Conservation (phyloP, 139 green algal genomes). For the Desmodesmus armatus region DNA sequence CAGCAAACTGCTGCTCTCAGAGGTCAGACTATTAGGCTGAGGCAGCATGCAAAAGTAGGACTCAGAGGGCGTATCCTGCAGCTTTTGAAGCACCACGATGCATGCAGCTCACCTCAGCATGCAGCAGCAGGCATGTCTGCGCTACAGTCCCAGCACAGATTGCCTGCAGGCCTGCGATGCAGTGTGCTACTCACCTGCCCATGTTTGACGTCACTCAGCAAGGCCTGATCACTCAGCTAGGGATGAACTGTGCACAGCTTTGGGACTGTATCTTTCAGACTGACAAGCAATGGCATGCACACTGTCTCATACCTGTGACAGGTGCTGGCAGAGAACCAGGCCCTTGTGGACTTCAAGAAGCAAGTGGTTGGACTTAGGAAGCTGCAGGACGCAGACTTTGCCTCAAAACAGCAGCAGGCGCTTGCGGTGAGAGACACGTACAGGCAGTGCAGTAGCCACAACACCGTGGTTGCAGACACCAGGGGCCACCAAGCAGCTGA, state of each 20-base stretch:
- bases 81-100: not conserved
- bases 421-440: constrained; percentile 55
- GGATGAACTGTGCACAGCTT: no score
- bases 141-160: not conserved
- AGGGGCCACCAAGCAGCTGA: not conserved
- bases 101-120: not conserved
- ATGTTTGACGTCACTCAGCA: no score
- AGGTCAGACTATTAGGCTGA: constrained; percentile 61
- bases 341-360: constrained; percentile 74
- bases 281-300: not conserved
- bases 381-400: constrained; percentile 68
- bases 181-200: not conserved
- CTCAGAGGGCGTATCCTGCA: not conserved
- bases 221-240: no score
- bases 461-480: not conserved
- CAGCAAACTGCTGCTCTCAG: constrained; percentile 69
- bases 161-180: no score
- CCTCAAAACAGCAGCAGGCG: constrained; percentile 69
- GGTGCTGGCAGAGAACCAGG: constrained; percentile 68
- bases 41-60: not conserved
- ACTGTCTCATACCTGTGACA: not conserved
- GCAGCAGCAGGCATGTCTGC: not conserved
- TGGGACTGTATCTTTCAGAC: no score
- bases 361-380: constrained; percentile 66
- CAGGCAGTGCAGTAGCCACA: not conserved